phyloP scores from a whole-genome alignment of 2,329 filamentous ascomycete genomes.

The Colletotrichum endophyticum region DNA sequence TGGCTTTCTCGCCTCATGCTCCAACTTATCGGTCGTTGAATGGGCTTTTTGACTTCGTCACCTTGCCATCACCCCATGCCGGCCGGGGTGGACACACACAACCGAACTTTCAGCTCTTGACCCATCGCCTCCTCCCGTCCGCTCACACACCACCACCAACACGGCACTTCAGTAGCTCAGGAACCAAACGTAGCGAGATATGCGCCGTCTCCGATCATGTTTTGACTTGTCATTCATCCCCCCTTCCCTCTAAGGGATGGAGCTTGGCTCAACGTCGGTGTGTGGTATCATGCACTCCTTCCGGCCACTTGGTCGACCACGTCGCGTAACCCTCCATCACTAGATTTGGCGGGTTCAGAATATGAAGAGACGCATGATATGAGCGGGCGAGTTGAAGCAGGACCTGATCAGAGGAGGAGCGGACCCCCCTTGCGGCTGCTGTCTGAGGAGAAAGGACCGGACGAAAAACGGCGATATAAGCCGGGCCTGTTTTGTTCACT shows the following conservation, averaged over 20 bases:
- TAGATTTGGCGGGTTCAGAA: neutral
- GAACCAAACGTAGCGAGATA: neutral
- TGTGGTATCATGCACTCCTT: neutral
- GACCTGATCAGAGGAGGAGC: neutral
- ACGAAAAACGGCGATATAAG: neutral
- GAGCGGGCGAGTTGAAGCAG: neutral
- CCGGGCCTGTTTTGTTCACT: neutral
- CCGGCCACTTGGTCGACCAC: constrained; percentile 3
- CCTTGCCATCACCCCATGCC: constrained; percentile 1
- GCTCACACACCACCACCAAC: neutral
- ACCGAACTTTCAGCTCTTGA: neutral
- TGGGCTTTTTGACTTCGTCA: neutral
- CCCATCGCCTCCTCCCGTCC: neutral
- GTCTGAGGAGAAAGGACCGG: neutral
- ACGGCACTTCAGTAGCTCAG: neutral
- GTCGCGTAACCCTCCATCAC: neutral
- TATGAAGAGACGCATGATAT: neutral
- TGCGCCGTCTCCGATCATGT: neutral
- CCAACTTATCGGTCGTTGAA: neutral
- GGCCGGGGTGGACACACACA: neutral
- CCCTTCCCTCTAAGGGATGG: neutral
- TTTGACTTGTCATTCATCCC: neutral
- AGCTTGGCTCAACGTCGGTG: neutral
- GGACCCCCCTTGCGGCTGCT: neutral
- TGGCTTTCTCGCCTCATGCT: neutral